Evolutionary conservation across 1,284 basidiomycete genomes (phyloP), one percentile per base, ranked within the genome.

Genomic region (Microstroma glucosiphilum): DNA sequence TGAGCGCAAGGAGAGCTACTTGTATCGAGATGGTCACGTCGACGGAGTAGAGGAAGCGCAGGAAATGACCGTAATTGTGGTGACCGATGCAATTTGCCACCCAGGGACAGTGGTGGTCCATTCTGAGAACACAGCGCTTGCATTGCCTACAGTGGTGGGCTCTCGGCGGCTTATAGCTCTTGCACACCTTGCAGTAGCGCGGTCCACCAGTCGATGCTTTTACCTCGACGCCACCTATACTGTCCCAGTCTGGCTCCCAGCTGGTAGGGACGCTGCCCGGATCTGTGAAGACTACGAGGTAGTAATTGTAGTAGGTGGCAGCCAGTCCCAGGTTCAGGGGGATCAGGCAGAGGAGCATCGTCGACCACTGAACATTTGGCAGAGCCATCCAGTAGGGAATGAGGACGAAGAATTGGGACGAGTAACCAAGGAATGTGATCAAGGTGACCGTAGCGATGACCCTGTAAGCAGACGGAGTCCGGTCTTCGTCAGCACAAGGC

Each of bases 261-360:
- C 65, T 69, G 2, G 25, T 1, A 2, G 77, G 76, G 1, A 78
- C 74, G 42, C 66, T 57, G 26, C 77, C 76, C 1, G 77, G 71
- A 43, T 73, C 65, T 11, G 67, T 68, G 15, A 46, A 58, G 19
- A 75, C 63, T 59, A 69, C 72, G n/a, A 69, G 64, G 43, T 59
- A 73, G 65, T 78, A 78, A 58, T 75, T 72, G 62, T 61, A 67
- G 54, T 69, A 73, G 57, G 77, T 69, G 30, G 49, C 60, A 15
- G 41, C 25, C 1, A 46, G 57, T 2, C 70, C 17, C 21, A 73
- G 41, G 90, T 96, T 94, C 87, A 96, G 94, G 1, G 92, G 91
- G 0, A 86, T 70, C 11, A 96, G 84, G 6, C 93, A 83, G 40
- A 80, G 81, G 42, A 91, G 71, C 30, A 94, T 85, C 64, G 90